Conservation (phyloP, 2,329 filamentous ascomycete genomes). For the Aspergillus floridensis region DNA sequence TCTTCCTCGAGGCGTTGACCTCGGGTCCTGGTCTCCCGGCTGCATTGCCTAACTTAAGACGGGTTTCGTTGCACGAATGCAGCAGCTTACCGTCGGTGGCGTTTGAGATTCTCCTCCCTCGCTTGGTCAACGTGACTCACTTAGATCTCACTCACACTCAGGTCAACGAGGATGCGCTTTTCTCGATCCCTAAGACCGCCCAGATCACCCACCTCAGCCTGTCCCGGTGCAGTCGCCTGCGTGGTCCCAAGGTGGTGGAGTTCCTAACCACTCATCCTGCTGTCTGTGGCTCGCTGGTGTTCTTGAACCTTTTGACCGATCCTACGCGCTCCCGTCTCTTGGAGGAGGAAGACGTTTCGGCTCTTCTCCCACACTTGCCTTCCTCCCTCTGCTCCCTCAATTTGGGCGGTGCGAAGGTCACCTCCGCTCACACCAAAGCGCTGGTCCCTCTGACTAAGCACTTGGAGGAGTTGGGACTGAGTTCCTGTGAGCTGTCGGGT, state of each 20-base stretch:
- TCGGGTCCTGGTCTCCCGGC: slow-evolving; percentile 49
- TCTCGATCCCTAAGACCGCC: slow-evolving; percentile 68
- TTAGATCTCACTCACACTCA: slow-evolving; percentile 77
- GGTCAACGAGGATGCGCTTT: slow-evolving; percentile 68
- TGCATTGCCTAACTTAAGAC: slow-evolving; percentile 58
- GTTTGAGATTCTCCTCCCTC: slow-evolving; percentile 69
- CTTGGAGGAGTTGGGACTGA: slow-evolving; percentile 73
- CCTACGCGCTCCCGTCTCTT: slow-evolving; percentile 70
- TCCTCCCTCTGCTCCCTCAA: slow-evolving; percentile 68
- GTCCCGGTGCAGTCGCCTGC: slow-evolving; percentile 69
- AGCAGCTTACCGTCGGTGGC: slow-evolving; percentile 64
- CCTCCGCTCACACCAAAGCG: slow-evolving; percentile 60
- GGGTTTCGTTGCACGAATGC: slow-evolving; percentile 76
- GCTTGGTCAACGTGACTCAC: slow-evolving; percentile 67
- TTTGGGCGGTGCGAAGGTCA: slow-evolving; percentile 71
- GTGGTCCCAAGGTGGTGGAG: slow-evolving; percentile 63
- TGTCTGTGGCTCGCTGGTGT: slow-evolving; percentile 61
- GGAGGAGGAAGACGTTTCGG: slow-evolving; percentile 62
- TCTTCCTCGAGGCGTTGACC: slow-evolving; percentile 59
- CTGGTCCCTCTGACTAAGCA: slow-evolving; percentile 67
- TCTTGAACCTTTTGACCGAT: slow-evolving; percentile 71
- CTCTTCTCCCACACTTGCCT: slow-evolving; percentile 65
- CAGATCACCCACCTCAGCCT: slow-evolving; percentile 74
- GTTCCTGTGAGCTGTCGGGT: slow-evolving; percentile 62
- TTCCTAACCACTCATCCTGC: slow-evolving; percentile 72